Evolutionary conservation across 2,329 filamentous ascomycete genomes (phyloP).

Genomic region (Fusarium oligoseptatum): DNA sequence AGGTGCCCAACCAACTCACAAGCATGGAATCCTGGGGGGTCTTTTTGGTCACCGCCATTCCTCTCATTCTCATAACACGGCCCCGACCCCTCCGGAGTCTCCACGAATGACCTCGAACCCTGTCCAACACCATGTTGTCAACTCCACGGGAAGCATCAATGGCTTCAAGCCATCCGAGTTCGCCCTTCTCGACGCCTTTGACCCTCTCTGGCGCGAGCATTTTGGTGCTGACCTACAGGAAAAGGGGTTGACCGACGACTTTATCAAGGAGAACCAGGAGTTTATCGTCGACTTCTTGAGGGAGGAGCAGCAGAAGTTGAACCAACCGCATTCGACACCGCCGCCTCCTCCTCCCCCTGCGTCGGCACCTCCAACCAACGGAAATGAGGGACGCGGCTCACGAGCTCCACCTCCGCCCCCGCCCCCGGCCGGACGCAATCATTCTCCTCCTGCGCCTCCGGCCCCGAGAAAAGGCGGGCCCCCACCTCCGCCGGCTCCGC

Average conservation of each 20-base stretch:
- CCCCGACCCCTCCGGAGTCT: constrained; percentile 70
- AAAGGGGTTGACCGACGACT: constrained; percentile 75
- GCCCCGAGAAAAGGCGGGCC: constrained; percentile 46
- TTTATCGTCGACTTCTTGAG: constrained; percentile 76
- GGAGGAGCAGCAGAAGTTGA: constrained; percentile 63
- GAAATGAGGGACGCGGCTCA: constrained; percentile 47
- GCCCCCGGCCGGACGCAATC: constrained; percentile 40
- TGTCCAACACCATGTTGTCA: constrained; percentile 53
- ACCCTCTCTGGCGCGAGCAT: constrained; percentile 74
- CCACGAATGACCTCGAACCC: constrained; percentile 59
- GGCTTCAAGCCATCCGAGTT: constrained; percentile 64
- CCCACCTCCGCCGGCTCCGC: constrained; percentile 61
- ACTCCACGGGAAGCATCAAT: constrained; percentile 62
- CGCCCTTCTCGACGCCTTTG: constrained; percentile 72
- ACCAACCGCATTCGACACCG: constrained; percentile 39
- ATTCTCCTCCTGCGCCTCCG: constrained; percentile 47
- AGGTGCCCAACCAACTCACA: constrained; percentile 54
- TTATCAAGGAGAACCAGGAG: constrained; percentile 76
- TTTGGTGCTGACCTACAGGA: constrained; percentile 74
- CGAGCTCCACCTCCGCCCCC: constrained; percentile 56
- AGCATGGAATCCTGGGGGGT: constrained; percentile 68
- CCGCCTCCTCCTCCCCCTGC: constrained; percentile 45
- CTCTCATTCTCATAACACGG: constrained; percentile 66
- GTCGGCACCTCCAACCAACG: constrained; percentile 47
- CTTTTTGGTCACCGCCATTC: constrained; percentile 74